Percentiles rank a stretch among this genome's conserved stretches.
Evolutionary conservation across 129 eudicot species (phyloP).

Genomic region (Mikania micrantha): DNA sequence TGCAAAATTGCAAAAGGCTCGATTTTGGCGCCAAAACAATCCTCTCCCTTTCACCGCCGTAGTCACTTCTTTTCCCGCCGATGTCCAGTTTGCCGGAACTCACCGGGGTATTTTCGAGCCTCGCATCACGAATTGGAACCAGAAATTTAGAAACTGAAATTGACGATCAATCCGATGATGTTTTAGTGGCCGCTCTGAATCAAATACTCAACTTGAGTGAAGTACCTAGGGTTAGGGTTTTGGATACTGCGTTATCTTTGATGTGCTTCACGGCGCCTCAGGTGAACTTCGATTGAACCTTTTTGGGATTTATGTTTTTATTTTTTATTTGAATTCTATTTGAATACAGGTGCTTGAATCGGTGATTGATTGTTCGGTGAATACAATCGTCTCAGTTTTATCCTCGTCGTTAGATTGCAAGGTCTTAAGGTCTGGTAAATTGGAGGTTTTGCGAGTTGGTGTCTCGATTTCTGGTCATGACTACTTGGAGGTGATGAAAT

Average conservation of each 20-base stretch:
- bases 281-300: slow-evolving; percentile 17
- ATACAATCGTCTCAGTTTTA: slow-evolving; percentile 47
- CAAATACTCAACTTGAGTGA: slow-evolving; percentile 51
- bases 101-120: slow-evolving; percentile 38
- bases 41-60: not conserved
- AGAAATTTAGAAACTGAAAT: not conserved
- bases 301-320: not conserved
- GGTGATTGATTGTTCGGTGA: slow-evolving; percentile 41
- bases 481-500: slow-evolving; percentile 34
- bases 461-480: slow-evolving; percentile 34
- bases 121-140: slow-evolving; percentile 37
- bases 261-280: slow-evolving; percentile 71
- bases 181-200: slow-evolving; percentile 35
- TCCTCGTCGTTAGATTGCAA: slow-evolving; percentile 41
- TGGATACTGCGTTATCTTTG: slow-evolving; percentile 66
- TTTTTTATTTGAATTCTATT: not conserved
- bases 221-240: slow-evolving; percentile 52
- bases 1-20: not conserved
- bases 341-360: slow-evolving; percentile 61
- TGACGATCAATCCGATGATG: slow-evolving; percentile 25
- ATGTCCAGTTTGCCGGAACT: slow-evolving; percentile 49
- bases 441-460: slow-evolving; percentile 44
- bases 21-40: slow-evolving; percentile 25
- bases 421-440: slow-evolving; percentile 16
- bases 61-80: slow-evolving; percentile 10